Evolutionary conservation across 2,329 filamentous ascomycete species (phyloP).

Genomic region (Verticillium longisporum): DNA sequence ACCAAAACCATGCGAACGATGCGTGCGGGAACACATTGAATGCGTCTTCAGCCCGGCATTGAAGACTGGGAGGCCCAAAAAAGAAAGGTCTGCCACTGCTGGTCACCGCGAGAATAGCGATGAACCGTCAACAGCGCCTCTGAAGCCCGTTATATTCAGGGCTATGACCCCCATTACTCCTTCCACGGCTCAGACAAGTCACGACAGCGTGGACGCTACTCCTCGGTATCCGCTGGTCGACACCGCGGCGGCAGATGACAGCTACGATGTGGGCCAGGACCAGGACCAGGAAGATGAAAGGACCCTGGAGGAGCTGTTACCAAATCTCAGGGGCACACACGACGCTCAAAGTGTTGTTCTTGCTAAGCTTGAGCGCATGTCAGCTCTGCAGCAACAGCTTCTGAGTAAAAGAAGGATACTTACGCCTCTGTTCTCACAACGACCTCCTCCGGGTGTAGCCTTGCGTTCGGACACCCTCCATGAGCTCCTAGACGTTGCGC

Average conservation of each 20-base stretch:
- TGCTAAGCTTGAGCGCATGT: not conserved
- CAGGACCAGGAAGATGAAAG: not conserved
- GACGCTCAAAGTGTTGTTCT: not conserved
- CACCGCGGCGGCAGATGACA: not conserved
- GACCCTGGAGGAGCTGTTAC: not conserved
- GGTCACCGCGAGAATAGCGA: not conserved
- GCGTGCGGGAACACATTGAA: not conserved
- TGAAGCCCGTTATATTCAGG: not conserved
- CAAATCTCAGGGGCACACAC: not conserved
- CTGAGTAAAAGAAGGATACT: constrained; percentile 1
- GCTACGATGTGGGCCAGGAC: not conserved
- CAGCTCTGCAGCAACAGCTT: constrained; percentile 2
- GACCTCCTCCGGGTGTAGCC: not conserved
- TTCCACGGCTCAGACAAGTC: not conserved
- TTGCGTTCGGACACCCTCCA: constrained; percentile 1
- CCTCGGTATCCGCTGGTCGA: not conserved
- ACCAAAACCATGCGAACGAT: not conserved
- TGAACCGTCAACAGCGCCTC: not conserved
- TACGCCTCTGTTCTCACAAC: not conserved
- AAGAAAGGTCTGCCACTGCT: not conserved
- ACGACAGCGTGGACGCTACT: not conserved
- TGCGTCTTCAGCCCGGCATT: constrained; percentile 6
- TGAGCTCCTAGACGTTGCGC: constrained; percentile 3
- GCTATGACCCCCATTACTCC: not conserved
- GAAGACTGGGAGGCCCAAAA: constrained; percentile 5